Base-by-base conservation (phyloP, 345 rosid species). In the Trapa bicornis region DNA sequence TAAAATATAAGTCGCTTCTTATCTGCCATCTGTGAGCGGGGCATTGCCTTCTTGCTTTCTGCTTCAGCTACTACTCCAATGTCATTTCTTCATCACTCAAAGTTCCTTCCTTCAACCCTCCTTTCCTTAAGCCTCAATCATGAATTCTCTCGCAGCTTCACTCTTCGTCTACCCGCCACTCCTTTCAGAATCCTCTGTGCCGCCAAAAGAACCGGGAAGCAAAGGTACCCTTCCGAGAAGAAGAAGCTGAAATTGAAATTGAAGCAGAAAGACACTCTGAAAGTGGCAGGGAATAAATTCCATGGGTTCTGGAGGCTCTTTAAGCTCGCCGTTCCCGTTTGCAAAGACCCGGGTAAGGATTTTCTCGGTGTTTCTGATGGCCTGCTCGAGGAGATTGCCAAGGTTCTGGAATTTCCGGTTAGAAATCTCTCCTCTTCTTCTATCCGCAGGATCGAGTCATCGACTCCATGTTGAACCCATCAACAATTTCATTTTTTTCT, bases 211-310 rank as follows among this genome's bases (percentile, higher is more conserved):
- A 82, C 94, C n/a, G 97, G 96, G 33, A 90, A 84, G 68, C 85
- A 77, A 73, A 77, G 97, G 72, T 93, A 93, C 73, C 98, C 98
- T 13, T 93, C 98, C 0, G 98, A 93, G 86, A 90, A 92, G 83
- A 93, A 77, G 81, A 90, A 87, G 82, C 83, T 93, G 61, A 87
- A 84, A 78, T 22, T 22, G 29, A 22, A 22, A 22, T 67, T 75
- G 71, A 80, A 75, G 81, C 92, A 77, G 70, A 83, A 85, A 54
- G 83, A 83, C 71, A 76, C 85, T 60, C 74, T 75, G 22, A 64
- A 75, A 7, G 76, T 73, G 4, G 85, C 84, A 70, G 65, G 80
- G 66, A 60, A 88, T 87, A 93, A 87, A 75, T 84, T 93, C 67
- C 80, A 82, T 16, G 98, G 98, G 37, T 67, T 83, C 66, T 93